phyloP scores from a whole-genome alignment of 371 early-diverging fungal genomes.

The Mucor indicus region DNA sequence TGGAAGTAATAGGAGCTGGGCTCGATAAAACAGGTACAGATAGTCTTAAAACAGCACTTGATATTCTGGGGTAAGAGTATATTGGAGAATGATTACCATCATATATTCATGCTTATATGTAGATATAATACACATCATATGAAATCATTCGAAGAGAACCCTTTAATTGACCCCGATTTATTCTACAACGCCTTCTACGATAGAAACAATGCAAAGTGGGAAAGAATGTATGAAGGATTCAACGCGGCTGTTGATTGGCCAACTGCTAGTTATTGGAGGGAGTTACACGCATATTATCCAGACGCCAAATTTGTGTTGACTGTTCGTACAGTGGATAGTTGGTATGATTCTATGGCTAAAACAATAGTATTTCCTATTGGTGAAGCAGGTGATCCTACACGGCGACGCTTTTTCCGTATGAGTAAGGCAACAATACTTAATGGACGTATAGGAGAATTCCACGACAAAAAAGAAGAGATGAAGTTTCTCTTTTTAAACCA shows the following conservation, averaged over 20 bases:
- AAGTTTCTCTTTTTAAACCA: too few species aligned
- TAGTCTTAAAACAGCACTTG: constrained; percentile 9
- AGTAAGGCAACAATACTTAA: too few species aligned
- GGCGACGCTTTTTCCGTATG: too few species aligned
- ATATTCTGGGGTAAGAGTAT: constrained; percentile 8
- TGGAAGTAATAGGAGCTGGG: constrained; percentile 16
- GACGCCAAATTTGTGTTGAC: constrained; percentile 31
- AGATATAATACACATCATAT: constrained; percentile 25
- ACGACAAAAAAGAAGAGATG: too few species aligned
- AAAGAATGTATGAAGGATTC: constrained; percentile 12
- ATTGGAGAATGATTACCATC: neutral
- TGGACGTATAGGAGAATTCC: too few species aligned
- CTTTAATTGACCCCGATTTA: neutral
- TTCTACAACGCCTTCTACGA: constrained; percentile 11
- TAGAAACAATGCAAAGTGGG: constrained; percentile 12
- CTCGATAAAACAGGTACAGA: constrained; percentile 14
- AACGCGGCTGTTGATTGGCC: constrained; percentile 26
- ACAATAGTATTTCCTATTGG: too few species aligned
- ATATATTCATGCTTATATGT: neutral
- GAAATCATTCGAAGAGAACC: constrained; percentile 1
- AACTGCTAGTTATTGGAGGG: constrained; percentile 9
- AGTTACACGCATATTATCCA: constrained; percentile 19
- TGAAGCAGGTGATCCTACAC: too few species aligned
- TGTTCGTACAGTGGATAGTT: constrained; percentile 18
- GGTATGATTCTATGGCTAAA: constrained; percentile 25